Evolutionary conservation across 164 flowering plant genomes (phyloP).

Genomic region (Aristolochia californica): DNA sequence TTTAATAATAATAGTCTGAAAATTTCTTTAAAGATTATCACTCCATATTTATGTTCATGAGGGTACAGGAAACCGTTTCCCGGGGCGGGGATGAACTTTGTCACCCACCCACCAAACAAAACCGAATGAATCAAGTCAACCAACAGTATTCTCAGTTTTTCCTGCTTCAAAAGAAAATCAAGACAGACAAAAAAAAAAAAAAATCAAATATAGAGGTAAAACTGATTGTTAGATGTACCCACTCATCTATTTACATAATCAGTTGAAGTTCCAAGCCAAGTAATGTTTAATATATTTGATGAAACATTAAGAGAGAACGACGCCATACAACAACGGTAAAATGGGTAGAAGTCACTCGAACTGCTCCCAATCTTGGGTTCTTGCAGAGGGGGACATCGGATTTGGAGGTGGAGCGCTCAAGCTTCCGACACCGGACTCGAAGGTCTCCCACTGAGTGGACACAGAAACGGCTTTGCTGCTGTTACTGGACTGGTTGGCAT

Average conservation of each 20-base stretch:
- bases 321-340: constrained; percentile 1
- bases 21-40: too few relatives aligned
- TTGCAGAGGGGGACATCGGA: constrained; percentile 22
- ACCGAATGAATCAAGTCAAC: too few relatives aligned
- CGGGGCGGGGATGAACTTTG: too few relatives aligned
- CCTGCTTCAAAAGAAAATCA: too few relatives aligned
- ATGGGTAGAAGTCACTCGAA: constrained; percentile 25
- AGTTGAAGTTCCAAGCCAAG: background rate
- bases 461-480: constrained; percentile 15
- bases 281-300: background rate
- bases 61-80: too few relatives aligned
- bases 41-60: too few relatives aligned
- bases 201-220: background rate
- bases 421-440: constrained; percentile 55
- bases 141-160: too few relatives aligned
- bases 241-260: background rate
- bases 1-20: too few relatives aligned
- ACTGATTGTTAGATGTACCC: background rate
- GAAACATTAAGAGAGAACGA: background rate
- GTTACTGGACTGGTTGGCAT: constrained; percentile 15
- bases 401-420: constrained; percentile 38
- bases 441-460: constrained; percentile 40
- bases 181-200: too few relatives aligned
- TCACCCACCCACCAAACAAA: too few relatives aligned
- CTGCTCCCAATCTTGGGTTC: constrained; percentile 43